These are phyloP conservation scores for Microascus cirrosus DNA, from an alignment of 2,329 filamentous ascomycete species.

Conservation along the genomic window DNA sequence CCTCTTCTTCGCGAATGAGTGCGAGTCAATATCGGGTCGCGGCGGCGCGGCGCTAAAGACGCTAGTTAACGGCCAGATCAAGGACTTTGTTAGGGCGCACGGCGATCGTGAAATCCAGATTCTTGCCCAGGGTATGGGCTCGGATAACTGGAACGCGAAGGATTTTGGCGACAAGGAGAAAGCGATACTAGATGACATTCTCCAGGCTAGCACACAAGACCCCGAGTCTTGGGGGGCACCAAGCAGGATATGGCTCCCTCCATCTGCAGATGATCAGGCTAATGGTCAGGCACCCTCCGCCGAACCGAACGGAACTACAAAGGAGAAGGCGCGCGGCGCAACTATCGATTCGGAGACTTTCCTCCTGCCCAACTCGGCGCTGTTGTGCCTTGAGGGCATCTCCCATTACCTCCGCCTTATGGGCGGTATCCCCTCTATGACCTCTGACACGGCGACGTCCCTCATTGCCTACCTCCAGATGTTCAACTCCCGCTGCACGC, in stretches of 20 bases:
- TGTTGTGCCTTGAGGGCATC: slow-evolving; percentile 70
- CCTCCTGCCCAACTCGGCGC: slow-evolving; percentile 73
- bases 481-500: slow-evolving; percentile 94
- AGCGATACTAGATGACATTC: slow-evolving; percentile 48
- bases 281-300: slow-evolving; percentile 10
- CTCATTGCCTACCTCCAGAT: slow-evolving; percentile 80
- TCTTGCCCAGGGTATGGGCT: slow-evolving; percentile 66
- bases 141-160: slow-evolving; percentile 67
- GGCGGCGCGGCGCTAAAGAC: slow-evolving; percentile 67
- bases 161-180: slow-evolving; percentile 59
- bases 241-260: slow-evolving; percentile 43
- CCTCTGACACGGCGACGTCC: slow-evolving; percentile 65
- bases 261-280: slow-evolving; percentile 26
- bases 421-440: slow-evolving; percentile 79
- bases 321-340: slow-evolving; percentile 59
- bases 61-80: slow-evolving; percentile 72
- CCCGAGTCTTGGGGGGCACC: slow-evolving; percentile 54
- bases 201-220: slow-evolving; percentile 62
- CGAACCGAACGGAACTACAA: slow-evolving; percentile 33
- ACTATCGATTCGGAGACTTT: slow-evolving; percentile 76
- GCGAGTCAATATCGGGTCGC: slow-evolving; percentile 71
- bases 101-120: slow-evolving; percentile 64
- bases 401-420: slow-evolving; percentile 75
- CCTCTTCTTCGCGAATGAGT: slow-evolving; percentile 74
- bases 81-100: slow-evolving; percentile 63